A percentile compares a stretch with the other conserved stretches of the same genome.
Conservation (phyloP, 352 stramenopile species). For the Pythium pyrilobum region DNA sequence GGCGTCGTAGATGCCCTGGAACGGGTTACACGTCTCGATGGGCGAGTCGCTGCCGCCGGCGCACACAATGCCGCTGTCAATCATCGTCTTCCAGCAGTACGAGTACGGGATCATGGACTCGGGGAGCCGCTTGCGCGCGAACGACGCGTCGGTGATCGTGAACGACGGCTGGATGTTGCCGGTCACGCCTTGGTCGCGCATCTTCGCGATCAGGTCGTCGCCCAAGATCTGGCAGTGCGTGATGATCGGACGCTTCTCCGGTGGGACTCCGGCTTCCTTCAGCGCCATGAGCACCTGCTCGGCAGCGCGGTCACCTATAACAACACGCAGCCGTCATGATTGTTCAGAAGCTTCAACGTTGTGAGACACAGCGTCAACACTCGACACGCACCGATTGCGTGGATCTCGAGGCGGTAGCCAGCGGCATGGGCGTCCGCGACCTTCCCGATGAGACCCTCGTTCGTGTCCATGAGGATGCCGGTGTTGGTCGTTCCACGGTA, state of each 20-base stretch:
- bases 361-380: too few species aligned
- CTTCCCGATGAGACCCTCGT: conserved; percentile 56
- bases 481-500: conserved; percentile 61
- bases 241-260: conserved; percentile 68
- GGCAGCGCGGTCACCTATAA: conserved; percentile 63
- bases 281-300: conserved; percentile 74
- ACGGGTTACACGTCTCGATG: conserved; percentile 85
- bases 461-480: conserved; percentile 82
- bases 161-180: conserved; percentile 88
- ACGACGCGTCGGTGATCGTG: conserved; percentile 79
- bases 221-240: conserved; percentile 89
- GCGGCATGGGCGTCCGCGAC: conserved; percentile 43
- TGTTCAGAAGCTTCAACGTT: too few species aligned
- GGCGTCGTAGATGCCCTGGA: conserved; percentile 86
- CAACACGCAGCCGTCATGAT: too few species aligned
- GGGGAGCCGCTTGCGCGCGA: conserved; percentile 69
- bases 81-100: conserved; percentile 86
- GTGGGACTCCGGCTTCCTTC: conserved; percentile 35
- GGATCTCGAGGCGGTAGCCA: conserved; percentile 83
- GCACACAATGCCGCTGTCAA: conserved; percentile 63
- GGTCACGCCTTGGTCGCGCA: conserved; percentile 74
- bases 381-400: conserved; percentile 74
- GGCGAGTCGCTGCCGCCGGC: conserved; percentile 80
- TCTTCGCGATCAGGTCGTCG: conserved; percentile 58
- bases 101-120: conserved; percentile 52